Conservation (phyloP, 495 filamentous ascomycete species). For the Xylaria grammica region DNA sequence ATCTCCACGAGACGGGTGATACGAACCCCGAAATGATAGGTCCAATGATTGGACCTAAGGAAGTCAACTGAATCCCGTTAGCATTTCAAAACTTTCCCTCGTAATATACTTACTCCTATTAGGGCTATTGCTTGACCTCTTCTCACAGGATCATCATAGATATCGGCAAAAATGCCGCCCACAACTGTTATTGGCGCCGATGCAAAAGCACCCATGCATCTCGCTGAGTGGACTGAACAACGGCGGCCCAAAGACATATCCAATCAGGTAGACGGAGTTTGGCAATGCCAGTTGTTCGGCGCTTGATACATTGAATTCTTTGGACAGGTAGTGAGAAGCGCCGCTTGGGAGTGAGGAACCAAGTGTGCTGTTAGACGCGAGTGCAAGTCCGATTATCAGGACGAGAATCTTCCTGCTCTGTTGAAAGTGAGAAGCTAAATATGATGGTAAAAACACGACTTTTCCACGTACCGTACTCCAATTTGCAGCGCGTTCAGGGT, state of each 20-base stretch:
- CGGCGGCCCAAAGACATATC: slow-evolving; percentile 61
- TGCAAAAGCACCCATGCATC: slow-evolving; percentile 61
- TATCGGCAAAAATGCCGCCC: slow-evolving; percentile 69
- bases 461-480: no score
- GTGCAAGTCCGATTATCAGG: no score
- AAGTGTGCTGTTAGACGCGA: slow-evolving; percentile 69
- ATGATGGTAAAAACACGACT: no score
- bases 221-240: slow-evolving; percentile 66
- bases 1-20: slow-evolving; percentile 54
- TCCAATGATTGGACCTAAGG: slow-evolving; percentile 60
- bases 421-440: no score
- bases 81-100: no score
- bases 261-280: slow-evolving; percentile 66
- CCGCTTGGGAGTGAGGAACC: slow-evolving; percentile 63
- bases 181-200: slow-evolving; percentile 64
- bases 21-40: slow-evolving; percentile 64
- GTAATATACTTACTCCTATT: no score
- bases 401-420: no score
- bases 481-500: no score
- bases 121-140: slow-evolving; percentile 68
- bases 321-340: slow-evolving; percentile 24
- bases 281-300: slow-evolving; percentile 62
- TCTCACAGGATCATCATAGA: slow-evolving; percentile 59
- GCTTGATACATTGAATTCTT: slow-evolving; percentile 47
- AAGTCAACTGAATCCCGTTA: no score